These are phyloP conservation scores for Thermothielavioides terrestris DNA, from an alignment of 495 filamentous ascomycete genomes.

Conservation along the genomic window DNA sequence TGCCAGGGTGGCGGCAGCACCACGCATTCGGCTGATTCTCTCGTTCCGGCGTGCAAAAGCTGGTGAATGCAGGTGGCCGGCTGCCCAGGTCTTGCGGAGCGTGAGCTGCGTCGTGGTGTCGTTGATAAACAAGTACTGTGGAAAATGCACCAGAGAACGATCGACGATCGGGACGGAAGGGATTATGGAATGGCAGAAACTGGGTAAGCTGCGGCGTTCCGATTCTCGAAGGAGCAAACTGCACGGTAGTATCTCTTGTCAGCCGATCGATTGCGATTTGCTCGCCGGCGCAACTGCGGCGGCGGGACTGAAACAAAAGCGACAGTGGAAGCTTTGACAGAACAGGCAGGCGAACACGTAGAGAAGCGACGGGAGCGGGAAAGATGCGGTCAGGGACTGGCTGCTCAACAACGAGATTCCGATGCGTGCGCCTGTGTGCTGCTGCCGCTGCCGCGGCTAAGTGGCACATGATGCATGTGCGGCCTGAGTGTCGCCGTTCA, in stretches of 20 bases:
- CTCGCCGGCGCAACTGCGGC: constrained; percentile 6
- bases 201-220: not conserved
- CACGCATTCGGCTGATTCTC: constrained; percentile 8
- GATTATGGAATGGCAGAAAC: not conserved
- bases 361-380: not conserved
- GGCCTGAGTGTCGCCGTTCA: not conserved
- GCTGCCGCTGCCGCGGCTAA: not conserved
- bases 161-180: not conserved
- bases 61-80: constrained; percentile 5
- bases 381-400: not conserved
- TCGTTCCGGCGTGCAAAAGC: constrained; percentile 1
- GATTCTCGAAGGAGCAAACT: constrained; percentile 3
- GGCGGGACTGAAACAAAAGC: constrained; percentile 14
- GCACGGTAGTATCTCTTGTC: constrained; percentile 4
- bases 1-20: constrained; percentile 1
- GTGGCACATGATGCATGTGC: not conserved
- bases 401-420: too few species aligned
- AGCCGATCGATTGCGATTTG: constrained; percentile 6
- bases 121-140: too few species aligned
- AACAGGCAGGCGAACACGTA: constrained; percentile 2
- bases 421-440: too few species aligned
- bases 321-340: constrained; percentile 5
- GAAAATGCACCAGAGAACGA: too few species aligned
- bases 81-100: not conserved
- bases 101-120: not conserved